Evolutionary conservation across 2,329 filamentous ascomycete genomes (phyloP).

Genomic region (Tolypocladium ovalisporum): DNA sequence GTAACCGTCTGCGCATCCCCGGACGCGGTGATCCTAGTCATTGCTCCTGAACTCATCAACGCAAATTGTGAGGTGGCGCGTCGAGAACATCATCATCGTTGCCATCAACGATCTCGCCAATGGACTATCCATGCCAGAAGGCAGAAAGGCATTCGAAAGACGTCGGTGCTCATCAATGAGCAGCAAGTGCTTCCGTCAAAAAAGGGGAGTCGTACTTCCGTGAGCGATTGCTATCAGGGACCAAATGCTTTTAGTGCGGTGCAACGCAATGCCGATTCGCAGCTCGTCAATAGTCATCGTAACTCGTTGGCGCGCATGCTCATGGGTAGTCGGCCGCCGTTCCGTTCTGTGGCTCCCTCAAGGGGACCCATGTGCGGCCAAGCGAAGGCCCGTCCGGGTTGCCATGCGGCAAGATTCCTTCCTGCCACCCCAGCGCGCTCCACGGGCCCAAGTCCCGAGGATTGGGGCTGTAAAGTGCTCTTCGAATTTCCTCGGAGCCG

Average conservation of each 20-base stretch:
- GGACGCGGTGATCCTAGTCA: not conserved
- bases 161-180: not conserved
- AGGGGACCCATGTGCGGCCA: slow-evolving; percentile 32
- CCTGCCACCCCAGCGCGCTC: slow-evolving; percentile 39
- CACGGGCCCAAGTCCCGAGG: slow-evolving; percentile 30
- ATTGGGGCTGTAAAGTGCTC: slow-evolving; percentile 24
- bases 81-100: not conserved
- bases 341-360: slow-evolving; percentile 13
- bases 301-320: slow-evolving; percentile 6
- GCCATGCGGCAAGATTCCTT: slow-evolving; percentile 26
- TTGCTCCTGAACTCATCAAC: not conserved
- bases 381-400: slow-evolving; percentile 30
- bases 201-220: not conserved
- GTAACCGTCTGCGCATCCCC: not conserved
- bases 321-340: slow-evolving; percentile 21
- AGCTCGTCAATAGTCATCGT: slow-evolving; percentile 8
- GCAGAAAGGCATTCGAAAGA: not conserved
- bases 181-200: not conserved
- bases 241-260: slow-evolving; percentile 8
- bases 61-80: not conserved
- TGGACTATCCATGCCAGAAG: not conserved
- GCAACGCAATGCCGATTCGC: slow-evolving; percentile 7
- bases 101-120: not conserved
- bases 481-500: slow-evolving; percentile 22
- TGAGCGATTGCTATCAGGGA: not conserved